Conservation (phyloP, 2,329 filamentous ascomycete genomes). For the Trichoderma atrobrunneum region DNA sequence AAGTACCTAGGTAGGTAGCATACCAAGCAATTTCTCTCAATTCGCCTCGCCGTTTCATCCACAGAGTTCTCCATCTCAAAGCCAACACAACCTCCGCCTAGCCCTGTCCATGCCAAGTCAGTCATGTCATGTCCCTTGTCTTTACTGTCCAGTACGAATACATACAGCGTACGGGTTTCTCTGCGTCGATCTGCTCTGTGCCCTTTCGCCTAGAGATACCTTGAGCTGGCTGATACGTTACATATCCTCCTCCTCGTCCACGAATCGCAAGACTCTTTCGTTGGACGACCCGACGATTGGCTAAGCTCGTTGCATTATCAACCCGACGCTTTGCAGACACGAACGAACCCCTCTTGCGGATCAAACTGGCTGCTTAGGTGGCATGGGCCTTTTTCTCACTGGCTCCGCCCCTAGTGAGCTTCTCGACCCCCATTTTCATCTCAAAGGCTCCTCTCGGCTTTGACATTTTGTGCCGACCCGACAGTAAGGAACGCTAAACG, state of each 20-base stretch:
- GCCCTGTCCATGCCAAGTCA: neutral
- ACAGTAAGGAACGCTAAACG: slow-evolving; percentile 18
- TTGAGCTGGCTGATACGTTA: neutral
- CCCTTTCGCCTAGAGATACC: neutral
- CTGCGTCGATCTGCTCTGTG: neutral
- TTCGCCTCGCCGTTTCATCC: neutral
- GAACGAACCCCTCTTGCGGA: neutral
- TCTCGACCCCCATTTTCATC: neutral
- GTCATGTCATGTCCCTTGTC: neutral
- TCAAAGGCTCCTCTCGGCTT: neutral
- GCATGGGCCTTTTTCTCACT: neutral
- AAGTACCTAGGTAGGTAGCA: neutral
- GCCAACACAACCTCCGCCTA: neutral
- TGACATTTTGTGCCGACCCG: slow-evolving; percentile 14
- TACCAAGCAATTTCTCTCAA: neutral
- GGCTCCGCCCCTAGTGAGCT: neutral
- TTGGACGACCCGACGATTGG: neutral
- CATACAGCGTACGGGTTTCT: neutral
- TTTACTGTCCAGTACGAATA: neutral
- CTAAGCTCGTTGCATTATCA: neutral
- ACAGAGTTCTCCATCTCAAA: neutral
- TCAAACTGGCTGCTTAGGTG: neutral
- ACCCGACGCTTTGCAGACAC: neutral
- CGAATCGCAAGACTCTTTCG: neutral
- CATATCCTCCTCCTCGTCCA: neutral